These are phyloP conservation scores for Peniophora sp. DNA, from an alignment of 1,284 basidiomycete species.

Conservation along the genomic window DNA sequence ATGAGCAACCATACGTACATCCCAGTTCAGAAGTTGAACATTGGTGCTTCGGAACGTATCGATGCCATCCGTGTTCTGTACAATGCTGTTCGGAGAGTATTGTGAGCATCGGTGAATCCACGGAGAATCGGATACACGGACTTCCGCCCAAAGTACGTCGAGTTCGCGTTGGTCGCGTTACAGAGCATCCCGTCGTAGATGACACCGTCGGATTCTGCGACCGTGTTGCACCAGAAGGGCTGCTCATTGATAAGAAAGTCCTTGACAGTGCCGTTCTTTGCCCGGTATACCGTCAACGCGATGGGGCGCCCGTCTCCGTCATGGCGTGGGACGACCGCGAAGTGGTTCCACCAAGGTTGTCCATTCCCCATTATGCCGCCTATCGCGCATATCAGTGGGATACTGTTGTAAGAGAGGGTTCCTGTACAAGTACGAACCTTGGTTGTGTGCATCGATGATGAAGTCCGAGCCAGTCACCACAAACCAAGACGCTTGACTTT, in stretches of 20 bases:
- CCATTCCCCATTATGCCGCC: constrained; percentile 19
- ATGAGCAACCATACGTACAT: constrained; percentile 22
- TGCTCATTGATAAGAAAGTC: constrained; percentile 51
- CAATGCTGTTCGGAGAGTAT: constrained; percentile 31
- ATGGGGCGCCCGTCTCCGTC: constrained; percentile 61
- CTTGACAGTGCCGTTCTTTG: constrained; percentile 34
- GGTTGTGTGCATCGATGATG: constrained; percentile 46
- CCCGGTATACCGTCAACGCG: constrained; percentile 46
- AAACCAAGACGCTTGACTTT: constrained; percentile 61
- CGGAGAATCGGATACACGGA: not conserved
- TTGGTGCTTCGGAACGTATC: constrained; percentile 52
- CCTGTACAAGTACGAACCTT: no score
- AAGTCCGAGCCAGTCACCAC: constrained; percentile 55
- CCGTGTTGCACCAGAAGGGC: constrained; percentile 61
- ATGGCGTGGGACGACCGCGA: constrained; percentile 31
- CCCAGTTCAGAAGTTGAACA: constrained; percentile 46
- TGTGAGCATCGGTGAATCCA: not conserved
- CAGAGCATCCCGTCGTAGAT: constrained; percentile 56
- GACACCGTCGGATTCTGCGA: constrained; percentile 46
- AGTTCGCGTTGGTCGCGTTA: constrained; percentile 55
- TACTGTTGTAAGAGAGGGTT: no score
- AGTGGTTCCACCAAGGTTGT: constrained; percentile 40
- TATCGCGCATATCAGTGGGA: constrained; percentile 11
- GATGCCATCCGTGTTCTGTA: constrained; percentile 61
- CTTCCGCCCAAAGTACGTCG: constrained; percentile 29